These are phyloP conservation scores for Coemansia sp. DNA, from an alignment of 192 early-diverging fungal species.

Conservation along the genomic window DNA sequence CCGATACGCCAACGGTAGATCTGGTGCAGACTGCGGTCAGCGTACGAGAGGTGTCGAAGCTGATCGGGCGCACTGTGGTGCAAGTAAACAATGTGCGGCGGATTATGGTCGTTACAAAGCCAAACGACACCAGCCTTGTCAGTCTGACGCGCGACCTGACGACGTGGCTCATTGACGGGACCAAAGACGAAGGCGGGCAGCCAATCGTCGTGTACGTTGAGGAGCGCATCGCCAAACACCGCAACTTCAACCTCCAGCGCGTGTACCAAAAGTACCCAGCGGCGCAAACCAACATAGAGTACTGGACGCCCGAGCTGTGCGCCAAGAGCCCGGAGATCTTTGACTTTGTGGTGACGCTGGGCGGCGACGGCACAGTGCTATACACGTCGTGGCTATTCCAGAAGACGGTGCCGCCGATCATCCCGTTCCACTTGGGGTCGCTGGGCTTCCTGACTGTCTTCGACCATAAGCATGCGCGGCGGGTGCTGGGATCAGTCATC, in stretches of 20 bases:
- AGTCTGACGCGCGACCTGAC: constrained; percentile 69
- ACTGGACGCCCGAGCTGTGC: constrained; percentile 79
- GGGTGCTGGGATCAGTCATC: constrained; percentile 63
- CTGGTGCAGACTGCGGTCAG: constrained; percentile 68
- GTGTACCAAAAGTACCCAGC: constrained; percentile 47
- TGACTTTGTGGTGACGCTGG: constrained; percentile 91
- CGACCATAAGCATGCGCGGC: constrained; percentile 61
- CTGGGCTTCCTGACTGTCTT: constrained; percentile 95
- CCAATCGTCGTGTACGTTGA: constrained; percentile 60
- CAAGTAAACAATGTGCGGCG: constrained; percentile 45
- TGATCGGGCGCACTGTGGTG: constrained; percentile 61
- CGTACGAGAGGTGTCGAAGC: constrained; percentile 69
- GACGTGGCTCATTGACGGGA: constrained; percentile 60
- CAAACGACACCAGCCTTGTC: constrained; percentile 64
- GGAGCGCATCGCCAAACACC: constrained; percentile 58
- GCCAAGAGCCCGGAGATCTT: constrained; percentile 65
- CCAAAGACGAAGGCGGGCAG: constrained; percentile 10
- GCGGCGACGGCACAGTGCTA: constrained; percentile 94
- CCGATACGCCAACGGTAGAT: constrained; percentile 51
- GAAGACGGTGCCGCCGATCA: constrained; percentile 81
- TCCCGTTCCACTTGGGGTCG: constrained; percentile 91
- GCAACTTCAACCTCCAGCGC: constrained; percentile 59
- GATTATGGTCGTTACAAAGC: constrained; percentile 80
- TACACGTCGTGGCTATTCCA: constrained; percentile 93
- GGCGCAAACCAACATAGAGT: constrained; percentile 56